Conservation (phyloP, 441 rosid genomes). For the Croton laevigatus region DNA sequence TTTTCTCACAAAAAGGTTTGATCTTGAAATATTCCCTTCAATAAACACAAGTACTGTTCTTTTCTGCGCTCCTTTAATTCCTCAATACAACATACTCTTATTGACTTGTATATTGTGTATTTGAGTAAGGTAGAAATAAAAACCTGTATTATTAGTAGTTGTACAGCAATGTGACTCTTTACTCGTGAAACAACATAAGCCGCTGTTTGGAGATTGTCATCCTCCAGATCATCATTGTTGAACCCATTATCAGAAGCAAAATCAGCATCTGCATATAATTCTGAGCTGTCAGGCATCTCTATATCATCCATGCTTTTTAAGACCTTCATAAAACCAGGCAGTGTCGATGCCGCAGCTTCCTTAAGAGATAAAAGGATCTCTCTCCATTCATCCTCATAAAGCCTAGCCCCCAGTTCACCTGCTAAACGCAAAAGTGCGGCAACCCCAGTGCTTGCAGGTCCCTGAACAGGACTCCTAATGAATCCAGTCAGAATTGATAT, state of each 20-base stretch:
- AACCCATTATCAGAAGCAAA: constrained; percentile 58
- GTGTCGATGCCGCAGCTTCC: constrained; percentile 61
- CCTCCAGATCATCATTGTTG: constrained; percentile 60
- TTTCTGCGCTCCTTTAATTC: neutral
- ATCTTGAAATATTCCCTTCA: no score
- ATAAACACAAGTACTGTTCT: neutral
- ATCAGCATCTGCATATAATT: constrained; percentile 44
- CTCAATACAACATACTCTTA: neutral
- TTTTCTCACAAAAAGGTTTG: no score
- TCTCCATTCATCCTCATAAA: constrained; percentile 86
- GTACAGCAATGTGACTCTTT: constrained; percentile 80
- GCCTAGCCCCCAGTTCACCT: constrained; percentile 58
- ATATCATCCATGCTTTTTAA: constrained; percentile 71
- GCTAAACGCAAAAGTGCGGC: constrained; percentile 63
- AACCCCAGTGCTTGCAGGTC: constrained; percentile 81
- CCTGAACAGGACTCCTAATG: constrained; percentile 73
- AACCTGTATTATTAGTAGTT: constrained; percentile 80
- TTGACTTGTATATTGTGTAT: neutral
- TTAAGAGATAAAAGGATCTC: constrained; percentile 60
- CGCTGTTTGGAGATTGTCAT: constrained; percentile 73
- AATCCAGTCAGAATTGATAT: constrained; percentile 66
- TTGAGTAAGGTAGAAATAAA: constrained; percentile 15
- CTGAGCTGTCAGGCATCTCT: constrained; percentile 40
- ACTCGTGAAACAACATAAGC: constrained; percentile 79
- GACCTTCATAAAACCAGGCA: constrained; percentile 70